These are phyloP conservation scores for Tricholoma sp. DNA, from an alignment of 768 basidiomycete species.

Conservation along the genomic window DNA sequence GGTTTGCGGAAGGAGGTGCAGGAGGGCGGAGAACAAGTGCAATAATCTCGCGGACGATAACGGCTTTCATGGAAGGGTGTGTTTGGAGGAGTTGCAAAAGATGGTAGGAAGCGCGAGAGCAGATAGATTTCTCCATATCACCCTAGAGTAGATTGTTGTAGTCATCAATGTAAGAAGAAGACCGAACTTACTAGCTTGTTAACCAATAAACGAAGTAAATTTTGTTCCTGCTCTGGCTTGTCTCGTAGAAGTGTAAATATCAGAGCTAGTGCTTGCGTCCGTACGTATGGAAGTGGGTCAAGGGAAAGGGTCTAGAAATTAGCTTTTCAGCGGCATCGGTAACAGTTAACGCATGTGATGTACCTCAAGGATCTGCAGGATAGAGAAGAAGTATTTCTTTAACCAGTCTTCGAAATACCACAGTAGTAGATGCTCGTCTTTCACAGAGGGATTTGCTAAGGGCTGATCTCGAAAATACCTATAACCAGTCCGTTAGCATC, in stretches of 20 bases:
- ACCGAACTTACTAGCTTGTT: conserved; percentile 76
- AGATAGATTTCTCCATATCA: conserved; percentile 82
- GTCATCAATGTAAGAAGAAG: not conserved
- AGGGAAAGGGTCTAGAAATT: conserved; percentile 61
- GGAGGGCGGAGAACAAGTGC: conserved; percentile 70
- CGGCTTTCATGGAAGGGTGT: conserved; percentile 89
- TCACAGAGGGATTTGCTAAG: conserved; percentile 52
- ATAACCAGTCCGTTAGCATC: conserved; percentile 2
- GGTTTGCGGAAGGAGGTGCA: conserved; percentile 27
- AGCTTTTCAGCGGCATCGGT: not conserved
- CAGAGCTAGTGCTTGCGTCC: conserved; percentile 76
- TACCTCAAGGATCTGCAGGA: conserved; percentile 89
- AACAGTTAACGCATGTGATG: conserved; percentile 9
- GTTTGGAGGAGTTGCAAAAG: conserved; percentile 83
- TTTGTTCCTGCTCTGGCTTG: conserved; percentile 97
- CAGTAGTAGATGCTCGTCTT: conserved; percentile 67
- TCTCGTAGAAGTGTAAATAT: conserved; percentile 77
- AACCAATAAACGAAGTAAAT: conserved; percentile 84
- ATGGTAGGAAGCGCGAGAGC: conserved; percentile 87
- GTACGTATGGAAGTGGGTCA: conserved; percentile 84
- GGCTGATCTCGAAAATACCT: conserved; percentile 94
- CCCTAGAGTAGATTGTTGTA: conserved; percentile 44
- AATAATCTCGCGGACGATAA: conserved; percentile 84
- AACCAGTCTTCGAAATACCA: conserved; percentile 98
- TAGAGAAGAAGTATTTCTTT: conserved; percentile 93